Conservation (phyloP, 1,284 basidiomycete species). For the Heterobasidion occidentale region DNA sequence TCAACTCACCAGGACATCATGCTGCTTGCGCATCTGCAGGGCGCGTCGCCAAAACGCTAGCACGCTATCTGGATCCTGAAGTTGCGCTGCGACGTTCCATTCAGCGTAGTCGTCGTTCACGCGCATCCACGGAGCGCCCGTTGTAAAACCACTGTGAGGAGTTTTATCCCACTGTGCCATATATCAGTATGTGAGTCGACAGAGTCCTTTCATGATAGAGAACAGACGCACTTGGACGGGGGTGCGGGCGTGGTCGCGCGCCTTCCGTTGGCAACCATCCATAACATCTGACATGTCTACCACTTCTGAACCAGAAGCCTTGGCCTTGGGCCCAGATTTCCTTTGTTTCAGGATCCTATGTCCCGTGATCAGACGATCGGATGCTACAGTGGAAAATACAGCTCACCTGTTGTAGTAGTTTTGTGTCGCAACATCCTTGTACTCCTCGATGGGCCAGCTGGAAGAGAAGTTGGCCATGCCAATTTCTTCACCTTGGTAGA, state of each 20-base stretch:
- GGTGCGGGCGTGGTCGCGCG: conserved; percentile 63
- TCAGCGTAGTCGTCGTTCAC: conserved; percentile 59
- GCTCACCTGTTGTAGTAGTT: conserved; percentile 37
- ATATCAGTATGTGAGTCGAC: background rate
- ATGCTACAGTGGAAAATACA: background rate
- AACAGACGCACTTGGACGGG: conserved; percentile 46
- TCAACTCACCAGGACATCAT: conserved; percentile 32
- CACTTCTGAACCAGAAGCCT: conserved; percentile 15
- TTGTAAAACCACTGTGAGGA: conserved; percentile 57
- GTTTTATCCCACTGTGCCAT: conserved; percentile 47
- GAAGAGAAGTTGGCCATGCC: conserved; percentile 63
- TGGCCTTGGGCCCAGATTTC: conserved; percentile 22
- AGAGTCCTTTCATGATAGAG: background rate
- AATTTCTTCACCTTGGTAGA: conserved; percentile 73
- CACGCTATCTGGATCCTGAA: conserved; percentile 41
- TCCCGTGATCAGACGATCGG: conserved; percentile 7
- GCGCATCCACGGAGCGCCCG: conserved; percentile 68
- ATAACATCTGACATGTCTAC: conserved; percentile 53
- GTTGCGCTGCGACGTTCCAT: conserved; percentile 56
- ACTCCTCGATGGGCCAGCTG: conserved; percentile 65
- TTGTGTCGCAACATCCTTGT: conserved; percentile 55
- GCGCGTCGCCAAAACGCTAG: conserved; percentile 53
- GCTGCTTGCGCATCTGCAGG: conserved; percentile 42
- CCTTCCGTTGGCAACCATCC: conserved; percentile 50
- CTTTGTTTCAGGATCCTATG: conserved; percentile 25